Conservation (phyloP, 345 rosid species). For the Crucihimalaya himalaica region DNA sequence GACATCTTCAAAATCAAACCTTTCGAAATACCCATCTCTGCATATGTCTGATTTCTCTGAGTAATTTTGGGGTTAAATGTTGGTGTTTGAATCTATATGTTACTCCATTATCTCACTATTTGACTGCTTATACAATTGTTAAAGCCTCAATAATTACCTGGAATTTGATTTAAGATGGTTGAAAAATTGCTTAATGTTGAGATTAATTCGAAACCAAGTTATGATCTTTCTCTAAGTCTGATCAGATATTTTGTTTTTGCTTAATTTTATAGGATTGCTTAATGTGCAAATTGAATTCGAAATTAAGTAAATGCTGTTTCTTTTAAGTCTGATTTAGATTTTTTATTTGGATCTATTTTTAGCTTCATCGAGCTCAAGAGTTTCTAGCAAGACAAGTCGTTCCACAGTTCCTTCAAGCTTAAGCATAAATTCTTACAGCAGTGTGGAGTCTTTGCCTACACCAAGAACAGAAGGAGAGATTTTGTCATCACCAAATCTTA, state of each 20-base stretch:
- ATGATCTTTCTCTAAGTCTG: background rate
- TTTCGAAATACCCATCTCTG: conserved; percentile 14
- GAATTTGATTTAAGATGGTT: background rate
- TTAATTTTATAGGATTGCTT: background rate
- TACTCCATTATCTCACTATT: background rate
- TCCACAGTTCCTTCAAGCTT: conserved; percentile 65
- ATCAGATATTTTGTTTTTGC: background rate
- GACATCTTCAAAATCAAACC: conserved; percentile 14
- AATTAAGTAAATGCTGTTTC: background rate
- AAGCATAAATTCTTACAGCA: conserved; percentile 66
- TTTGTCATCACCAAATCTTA: conserved; percentile 80
- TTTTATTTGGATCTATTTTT: conserved; percentile 7
- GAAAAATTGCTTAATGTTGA: background rate
- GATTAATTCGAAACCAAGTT: background rate
- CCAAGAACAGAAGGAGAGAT: conserved; percentile 95
- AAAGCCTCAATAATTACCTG: background rate
- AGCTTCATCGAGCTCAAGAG: conserved; percentile 57
- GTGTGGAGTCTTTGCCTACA: conserved; percentile 60
- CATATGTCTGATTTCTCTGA: background rate
- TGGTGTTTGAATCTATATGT: background rate
- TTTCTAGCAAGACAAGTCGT: conserved; percentile 71
- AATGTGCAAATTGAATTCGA: background rate
- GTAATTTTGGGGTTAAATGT: background rate
- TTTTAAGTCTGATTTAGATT: background rate
- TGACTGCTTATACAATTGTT: background rate